Conservation (phyloP, 108 stramenopile genomes). For the Skeletonema costatum region DNA sequence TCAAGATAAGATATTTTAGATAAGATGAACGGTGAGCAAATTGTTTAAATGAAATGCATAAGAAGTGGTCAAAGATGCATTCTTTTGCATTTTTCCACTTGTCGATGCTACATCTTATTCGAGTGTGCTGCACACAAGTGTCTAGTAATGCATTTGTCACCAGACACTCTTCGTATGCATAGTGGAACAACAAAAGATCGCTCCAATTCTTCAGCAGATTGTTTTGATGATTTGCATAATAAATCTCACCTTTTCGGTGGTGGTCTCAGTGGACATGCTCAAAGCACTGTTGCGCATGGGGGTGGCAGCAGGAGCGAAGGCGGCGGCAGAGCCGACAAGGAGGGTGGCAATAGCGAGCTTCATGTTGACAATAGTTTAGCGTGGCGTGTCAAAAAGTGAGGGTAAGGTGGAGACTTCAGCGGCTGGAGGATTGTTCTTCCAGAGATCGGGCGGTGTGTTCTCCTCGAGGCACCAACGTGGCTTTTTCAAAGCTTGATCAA, state of each 20-base stretch:
- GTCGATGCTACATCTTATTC: background rate
- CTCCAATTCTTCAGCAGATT: background rate
- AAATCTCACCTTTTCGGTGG: conserved; percentile 34
- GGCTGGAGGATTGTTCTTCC: background rate
- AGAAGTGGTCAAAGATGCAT: background rate
- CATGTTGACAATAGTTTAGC: conserved; percentile 34
- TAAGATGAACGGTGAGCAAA: background rate
- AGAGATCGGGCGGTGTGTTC: background rate
- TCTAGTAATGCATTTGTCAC: conserved; percentile 10
- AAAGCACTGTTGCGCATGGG: conserved; percentile 48
- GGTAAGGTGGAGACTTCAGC: background rate
- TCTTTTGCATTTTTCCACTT: background rate
- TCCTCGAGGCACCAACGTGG: background rate
- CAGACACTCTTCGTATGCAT: background rate
- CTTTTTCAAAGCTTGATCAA: too few species aligned
- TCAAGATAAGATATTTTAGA: background rate
- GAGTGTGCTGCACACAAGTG: background rate
- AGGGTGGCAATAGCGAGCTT: conserved; percentile 72
- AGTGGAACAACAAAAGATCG: background rate
- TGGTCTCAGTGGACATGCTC: conserved; percentile 67
- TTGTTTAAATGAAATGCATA: background rate
- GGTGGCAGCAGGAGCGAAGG: conserved; percentile 60
- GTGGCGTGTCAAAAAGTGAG: background rate
- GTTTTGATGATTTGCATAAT: conserved; percentile 1
- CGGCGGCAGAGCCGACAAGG: conserved; percentile 62